Evolutionary conservation across 2,329 filamentous ascomycete species (phyloP), one percentile per base, ranked within the genome.

Genomic region (Cercospora beticola): DNA sequence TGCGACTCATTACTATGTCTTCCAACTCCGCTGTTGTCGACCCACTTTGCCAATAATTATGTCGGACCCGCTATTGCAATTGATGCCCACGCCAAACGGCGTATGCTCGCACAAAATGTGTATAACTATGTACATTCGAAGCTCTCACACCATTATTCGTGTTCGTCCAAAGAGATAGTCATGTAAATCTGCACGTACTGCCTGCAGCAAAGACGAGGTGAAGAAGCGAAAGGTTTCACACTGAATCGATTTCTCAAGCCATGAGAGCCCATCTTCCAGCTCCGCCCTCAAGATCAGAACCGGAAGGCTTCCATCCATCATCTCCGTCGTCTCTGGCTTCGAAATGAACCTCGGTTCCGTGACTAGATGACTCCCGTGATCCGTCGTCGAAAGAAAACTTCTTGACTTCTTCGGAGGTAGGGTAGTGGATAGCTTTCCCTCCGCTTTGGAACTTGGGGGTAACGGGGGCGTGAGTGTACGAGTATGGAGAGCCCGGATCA

Each of bases 251-350:
- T 64, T 58, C 43, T 58, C 30, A 58, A 58, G 56, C 56, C 56
- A 59, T 59, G n/a, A 59, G 16, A 21, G 56, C 56, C 56, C 56
- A 59, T 5, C 10, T 31, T 8, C 56, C 56, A n/a, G 30, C 16
- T 4, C 31, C 31, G 12, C 30, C 56, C n/a, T 36, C 56, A 3
- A 33, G 56, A 21, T 59, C 56, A 18, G 16, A 60, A 14, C 16
- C 64, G 31, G 54, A 67, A 67, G 31, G 54, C 60, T 62, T 56
- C 68, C 68, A 67, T 14, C 64, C 68, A 58, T 69, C 68, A 9
- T 61, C 68, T 21, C 68, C 64, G 56, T 67, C 54, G 18, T 23
- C 31, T 23, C 56, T 59, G 8, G 21, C 5, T 4, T 31, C 28
- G 14, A 31, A 23, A 3, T n/a, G 16, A 14, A 31, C 54, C 16